Evolutionary conservation across 305 asterid genomes (phyloP).

Genomic region (Fraxinus greggii): DNA sequence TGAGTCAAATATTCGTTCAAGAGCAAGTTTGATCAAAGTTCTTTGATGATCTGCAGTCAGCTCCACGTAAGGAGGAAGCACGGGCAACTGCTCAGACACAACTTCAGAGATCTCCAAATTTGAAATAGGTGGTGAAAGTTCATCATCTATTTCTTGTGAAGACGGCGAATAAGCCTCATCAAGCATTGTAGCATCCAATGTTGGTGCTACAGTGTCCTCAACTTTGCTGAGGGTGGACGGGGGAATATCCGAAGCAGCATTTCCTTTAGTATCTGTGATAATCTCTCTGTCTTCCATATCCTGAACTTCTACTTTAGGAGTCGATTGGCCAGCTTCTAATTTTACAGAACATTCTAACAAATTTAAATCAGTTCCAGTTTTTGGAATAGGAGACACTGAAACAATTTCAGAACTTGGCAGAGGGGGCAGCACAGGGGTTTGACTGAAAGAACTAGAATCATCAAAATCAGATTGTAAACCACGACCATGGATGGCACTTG

Average conservation of each 20-base stretch:
- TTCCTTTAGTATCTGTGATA: slow-evolving; percentile 39
- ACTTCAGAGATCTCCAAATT: slow-evolving; percentile 51
- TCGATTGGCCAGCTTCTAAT: slow-evolving; percentile 34
- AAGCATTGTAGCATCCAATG: slow-evolving; percentile 36
- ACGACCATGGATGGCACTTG: slow-evolving; percentile 41
- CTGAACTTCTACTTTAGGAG: slow-evolving; percentile 40
- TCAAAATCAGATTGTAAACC: slow-evolving; percentile 46
- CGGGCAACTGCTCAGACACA: slow-evolving; percentile 51
- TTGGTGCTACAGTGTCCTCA: slow-evolving; percentile 43
- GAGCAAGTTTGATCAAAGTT: slow-evolving; percentile 52
- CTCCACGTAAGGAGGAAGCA: slow-evolving; percentile 59
- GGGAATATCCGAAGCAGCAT: slow-evolving; percentile 36
- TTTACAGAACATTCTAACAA: slow-evolving; percentile 36
- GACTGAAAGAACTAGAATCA: slow-evolving; percentile 41
- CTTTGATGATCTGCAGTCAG: slow-evolving; percentile 62
- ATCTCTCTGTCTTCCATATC: slow-evolving; percentile 42
- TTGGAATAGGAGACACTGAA: slow-evolving; percentile 36
- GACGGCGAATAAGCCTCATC: slow-evolving; percentile 78
- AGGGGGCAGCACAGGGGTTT: slow-evolving; percentile 35
- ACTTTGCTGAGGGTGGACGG: slow-evolving; percentile 42
- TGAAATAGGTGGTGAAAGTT: slow-evolving; percentile 49
- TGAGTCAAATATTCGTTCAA: slow-evolving; percentile 69
- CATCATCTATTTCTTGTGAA: slow-evolving; percentile 68
- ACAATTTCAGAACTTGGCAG: slow-evolving; percentile 41
- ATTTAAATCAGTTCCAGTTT: slow-evolving; percentile 41